A percentile compares a stretch with the other conserved stretches of the same genome.
These are phyloP conservation scores for Centrapalus pauciflorus DNA, from an alignment of 129 eudicot genomes.

Conservation along the genomic window DNA sequence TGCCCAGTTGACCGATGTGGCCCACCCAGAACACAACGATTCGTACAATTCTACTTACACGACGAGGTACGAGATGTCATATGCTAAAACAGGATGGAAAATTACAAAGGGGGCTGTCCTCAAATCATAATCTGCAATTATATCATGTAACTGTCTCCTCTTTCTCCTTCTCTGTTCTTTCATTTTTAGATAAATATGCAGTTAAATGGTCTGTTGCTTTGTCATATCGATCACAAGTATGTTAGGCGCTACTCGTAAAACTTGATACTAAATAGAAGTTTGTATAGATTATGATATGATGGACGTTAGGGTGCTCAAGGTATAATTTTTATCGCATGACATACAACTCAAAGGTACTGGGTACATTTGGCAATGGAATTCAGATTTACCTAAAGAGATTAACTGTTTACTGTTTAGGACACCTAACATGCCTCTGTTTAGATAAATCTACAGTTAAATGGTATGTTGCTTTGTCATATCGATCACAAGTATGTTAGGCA, in stretches of 20 bases:
- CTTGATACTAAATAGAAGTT: slow-evolving; percentile 7
- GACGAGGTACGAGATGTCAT: slow-evolving; percentile 78
- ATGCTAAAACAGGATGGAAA: slow-evolving; percentile 65
- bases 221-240: too few relatives aligned
- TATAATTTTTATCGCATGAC: background rate
- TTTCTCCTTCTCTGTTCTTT: background rate
- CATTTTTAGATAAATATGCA: slow-evolving; percentile 3
- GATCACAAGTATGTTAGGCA: too few relatives aligned
- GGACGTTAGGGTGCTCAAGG: background rate
- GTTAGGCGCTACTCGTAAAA: background rate
- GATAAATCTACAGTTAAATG: too few relatives aligned
- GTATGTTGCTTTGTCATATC: too few relatives aligned
- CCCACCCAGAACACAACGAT: slow-evolving; percentile 68
- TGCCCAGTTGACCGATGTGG: slow-evolving; percentile 63
- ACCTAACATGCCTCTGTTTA: too few relatives aligned
- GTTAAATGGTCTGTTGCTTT: slow-evolving; percentile 10
- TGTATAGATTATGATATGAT: slow-evolving; percentile 11
- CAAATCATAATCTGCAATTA: slow-evolving; percentile 40
- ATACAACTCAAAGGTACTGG: slow-evolving; percentile 5
- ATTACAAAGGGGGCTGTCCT: slow-evolving; percentile 92
- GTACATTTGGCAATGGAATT: background rate
- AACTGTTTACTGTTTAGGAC: too few relatives aligned
- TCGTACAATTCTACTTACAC: slow-evolving; percentile 79
- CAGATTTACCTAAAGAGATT: background rate
- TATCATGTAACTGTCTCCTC: slow-evolving; percentile 3